Conservation (phyloP, 208 protist genomes). For the Leishmania arabica region DNA sequence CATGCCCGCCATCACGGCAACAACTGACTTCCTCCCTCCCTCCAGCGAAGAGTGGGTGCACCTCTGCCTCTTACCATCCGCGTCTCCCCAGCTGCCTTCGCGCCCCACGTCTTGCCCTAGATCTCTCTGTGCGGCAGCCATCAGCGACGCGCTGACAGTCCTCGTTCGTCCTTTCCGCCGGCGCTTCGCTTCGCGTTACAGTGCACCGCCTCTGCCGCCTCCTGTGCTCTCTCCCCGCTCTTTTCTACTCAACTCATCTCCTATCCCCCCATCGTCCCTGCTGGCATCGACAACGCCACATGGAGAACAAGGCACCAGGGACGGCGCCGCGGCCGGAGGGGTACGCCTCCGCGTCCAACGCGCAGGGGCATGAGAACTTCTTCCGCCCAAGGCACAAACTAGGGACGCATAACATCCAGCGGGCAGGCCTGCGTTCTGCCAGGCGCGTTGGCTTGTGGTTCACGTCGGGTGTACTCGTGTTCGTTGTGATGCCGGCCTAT, state of each 20-base stretch:
- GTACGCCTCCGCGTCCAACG: conserved; percentile 51
- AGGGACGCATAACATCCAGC: conserved; percentile 66
- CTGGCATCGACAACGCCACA: conserved; percentile 6
- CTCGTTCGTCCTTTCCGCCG: neutral
- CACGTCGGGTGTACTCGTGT: conserved; percentile 37
- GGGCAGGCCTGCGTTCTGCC: conserved; percentile 68
- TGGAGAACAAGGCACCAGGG: conserved; percentile 86
- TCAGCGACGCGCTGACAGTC: neutral
- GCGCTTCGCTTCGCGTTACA: neutral
- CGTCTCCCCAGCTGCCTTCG: neutral
- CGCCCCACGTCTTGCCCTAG: neutral
- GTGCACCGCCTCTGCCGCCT: neutral
- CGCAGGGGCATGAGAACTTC: conserved; percentile 70
- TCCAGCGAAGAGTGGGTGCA: neutral
- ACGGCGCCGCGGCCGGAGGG: conserved; percentile 63
- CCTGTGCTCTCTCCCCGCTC: neutral
- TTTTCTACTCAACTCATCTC: neutral
- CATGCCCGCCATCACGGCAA: neutral
- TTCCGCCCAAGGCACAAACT: conserved; percentile 63
- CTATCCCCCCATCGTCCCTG: neutral
- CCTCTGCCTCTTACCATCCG: neutral
- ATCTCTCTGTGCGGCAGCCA: neutral
- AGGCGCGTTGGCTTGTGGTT: conserved; percentile 58
- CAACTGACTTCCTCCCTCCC: neutral
- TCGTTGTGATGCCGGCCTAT: conserved; percentile 65